These are phyloP conservation scores for Kernera saxatilis DNA, from an alignment of 345 rosid genomes.

Conservation along the genomic window DNA sequence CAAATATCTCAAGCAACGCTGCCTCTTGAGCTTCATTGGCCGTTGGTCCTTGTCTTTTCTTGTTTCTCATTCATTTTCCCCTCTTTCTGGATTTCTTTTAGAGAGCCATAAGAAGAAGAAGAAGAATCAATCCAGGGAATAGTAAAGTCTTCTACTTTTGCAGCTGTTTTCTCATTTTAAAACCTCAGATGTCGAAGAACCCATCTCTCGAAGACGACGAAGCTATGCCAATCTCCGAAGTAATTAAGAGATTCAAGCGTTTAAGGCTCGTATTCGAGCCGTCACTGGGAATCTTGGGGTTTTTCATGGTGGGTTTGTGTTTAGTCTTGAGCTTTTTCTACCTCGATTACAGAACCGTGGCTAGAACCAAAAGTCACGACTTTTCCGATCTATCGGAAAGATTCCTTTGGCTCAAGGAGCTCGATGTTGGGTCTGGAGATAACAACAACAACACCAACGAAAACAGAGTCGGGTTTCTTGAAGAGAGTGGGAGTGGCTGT, in stretches of 20 bases:
- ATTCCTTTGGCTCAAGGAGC: conserved; percentile 52
- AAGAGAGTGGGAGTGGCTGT: conserved; percentile 50
- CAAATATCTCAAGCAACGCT: not conserved
- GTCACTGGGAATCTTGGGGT: conserved; percentile 59
- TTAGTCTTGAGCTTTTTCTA: conserved; percentile 62
- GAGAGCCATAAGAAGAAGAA: not conserved
- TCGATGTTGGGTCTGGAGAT: conserved; percentile 30
- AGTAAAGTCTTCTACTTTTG: conserved; percentile 24
- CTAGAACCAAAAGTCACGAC: conserved; percentile 38
- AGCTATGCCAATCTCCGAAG: conserved; percentile 35
- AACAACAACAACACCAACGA: not conserved
- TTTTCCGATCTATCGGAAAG: conserved; percentile 51
- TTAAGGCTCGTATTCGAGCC: conserved; percentile 56
- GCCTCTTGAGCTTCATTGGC: conserved; percentile 9
- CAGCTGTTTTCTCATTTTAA: not conserved
- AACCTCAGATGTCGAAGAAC: conserved; percentile 40
- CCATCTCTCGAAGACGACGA: conserved; percentile 40
- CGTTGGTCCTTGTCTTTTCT: not conserved
- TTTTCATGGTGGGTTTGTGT: conserved; percentile 51
- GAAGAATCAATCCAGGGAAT: conserved; percentile 15
- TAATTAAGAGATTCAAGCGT: conserved; percentile 57
- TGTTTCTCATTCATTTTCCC: not conserved
- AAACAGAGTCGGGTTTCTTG: conserved; percentile 54
- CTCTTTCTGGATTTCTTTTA: not conserved
- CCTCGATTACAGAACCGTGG: conserved; percentile 54